These are phyloP conservation scores for Acacia crassicarpa DNA, from an alignment of 306 rosid species.

Conservation along the genomic window DNA sequence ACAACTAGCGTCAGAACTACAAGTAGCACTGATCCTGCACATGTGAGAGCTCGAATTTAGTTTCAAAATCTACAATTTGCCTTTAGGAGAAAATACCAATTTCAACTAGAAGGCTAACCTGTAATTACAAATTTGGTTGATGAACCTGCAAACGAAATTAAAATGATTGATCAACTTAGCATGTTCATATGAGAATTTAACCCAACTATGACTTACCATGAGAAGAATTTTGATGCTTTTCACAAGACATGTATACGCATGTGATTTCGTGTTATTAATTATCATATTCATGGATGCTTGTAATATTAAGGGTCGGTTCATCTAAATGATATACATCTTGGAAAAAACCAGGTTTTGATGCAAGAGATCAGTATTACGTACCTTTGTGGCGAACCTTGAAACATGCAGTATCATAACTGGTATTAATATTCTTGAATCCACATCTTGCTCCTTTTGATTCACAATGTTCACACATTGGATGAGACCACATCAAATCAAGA, in stretches of 20 bases:
- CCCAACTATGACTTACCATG: too few relatives aligned
- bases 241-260: too few relatives aligned
- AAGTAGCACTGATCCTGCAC: neutral
- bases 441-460: conserved; percentile 33
- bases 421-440: conserved; percentile 19
- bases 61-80: neutral
- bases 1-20: neutral
- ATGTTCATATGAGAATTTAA: too few relatives aligned
- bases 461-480: conserved; percentile 22
- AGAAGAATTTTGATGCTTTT: too few relatives aligned
- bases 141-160: neutral
- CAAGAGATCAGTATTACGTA: too few relatives aligned
- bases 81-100: neutral
- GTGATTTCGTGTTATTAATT: too few relatives aligned
- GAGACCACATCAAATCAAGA: conserved; percentile 17
- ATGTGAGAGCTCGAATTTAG: neutral
- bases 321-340: too few relatives aligned
- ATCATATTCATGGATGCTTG: too few relatives aligned
- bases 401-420: neutral
- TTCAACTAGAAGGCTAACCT: neutral
- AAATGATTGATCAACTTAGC: neutral
- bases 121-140: neutral
- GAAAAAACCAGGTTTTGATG: too few relatives aligned
- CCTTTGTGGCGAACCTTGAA: too few relatives aligned
- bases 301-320: too few relatives aligned